Evolutionary conservation across 2,329 filamentous ascomycete genomes (phyloP), one percentile per base, ranked within the genome.

Genomic region (Magnaporthiopsis poae): DNA sequence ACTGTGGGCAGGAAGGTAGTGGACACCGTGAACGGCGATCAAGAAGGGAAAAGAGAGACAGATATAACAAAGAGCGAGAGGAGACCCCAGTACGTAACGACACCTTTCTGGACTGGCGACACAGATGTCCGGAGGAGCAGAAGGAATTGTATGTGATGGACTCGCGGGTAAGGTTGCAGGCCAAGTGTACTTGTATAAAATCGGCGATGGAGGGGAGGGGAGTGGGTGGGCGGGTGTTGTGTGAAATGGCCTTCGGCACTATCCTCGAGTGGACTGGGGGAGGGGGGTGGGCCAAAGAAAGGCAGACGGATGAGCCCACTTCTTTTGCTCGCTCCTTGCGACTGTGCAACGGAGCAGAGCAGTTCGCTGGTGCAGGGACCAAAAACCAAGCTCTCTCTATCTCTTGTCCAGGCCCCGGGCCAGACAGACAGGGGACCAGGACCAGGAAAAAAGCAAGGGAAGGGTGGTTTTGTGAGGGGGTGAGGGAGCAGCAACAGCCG

Each of bases 111-210:
- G 46, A n/a, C 46, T n/a, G 46, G 21, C 46, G 46, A 56, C 21
- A 56, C 46, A n/a, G 46, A 56, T 56, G 46, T 56, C 46, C 46
- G 9, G 46, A 56, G 46, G 8, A 52, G 39, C 5, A 52, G 46
- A 25, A 56, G 46, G 3, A 21, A 25, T 56, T 56, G 46, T 25
- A 56, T 56, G 46, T 21, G 46, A 56, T 56, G 69, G 70, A 69
- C 65, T 69, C 69, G 71, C 69, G n/a, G 62, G 46, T 74, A 72
- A 73, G 74, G 75, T 79, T 76, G 77, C 76, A 79, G 79, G 75
- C 71, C 67, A 76, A 76, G 77, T 80, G 77, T 79, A 80, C 79
- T 81, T 81, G 79, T 80, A 79, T 77, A 74, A 76, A 76, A 76
- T 75, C 27, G 46, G 78, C 77, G 74, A 79, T 79, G 77, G 79